Evolutionary conservation across 192 early-diverging fungal genomes (phyloP).

Genomic region (Spinellus fusiger): DNA sequence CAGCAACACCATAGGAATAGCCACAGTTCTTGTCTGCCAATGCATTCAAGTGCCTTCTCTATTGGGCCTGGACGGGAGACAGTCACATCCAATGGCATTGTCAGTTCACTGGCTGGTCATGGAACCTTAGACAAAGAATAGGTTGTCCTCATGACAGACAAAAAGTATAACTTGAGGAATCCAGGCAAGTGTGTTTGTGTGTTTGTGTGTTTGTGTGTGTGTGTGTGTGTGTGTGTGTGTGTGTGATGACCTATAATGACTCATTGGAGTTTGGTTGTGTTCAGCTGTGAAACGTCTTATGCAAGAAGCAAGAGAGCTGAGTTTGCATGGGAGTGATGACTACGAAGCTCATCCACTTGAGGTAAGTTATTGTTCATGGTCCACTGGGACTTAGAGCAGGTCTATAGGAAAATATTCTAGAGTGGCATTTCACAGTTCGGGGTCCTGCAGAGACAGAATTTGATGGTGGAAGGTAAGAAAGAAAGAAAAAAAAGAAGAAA

Average conservation of each 20-base stretch:
- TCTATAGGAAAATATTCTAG: constrained; percentile 91
- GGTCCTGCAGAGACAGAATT: constrained; percentile 86
- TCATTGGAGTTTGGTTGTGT: neutral
- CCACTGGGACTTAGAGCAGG: too few relatives aligned
- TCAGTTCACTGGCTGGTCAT: too few relatives aligned
- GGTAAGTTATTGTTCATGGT: too few relatives aligned
- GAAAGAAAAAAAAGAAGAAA: too few relatives aligned
- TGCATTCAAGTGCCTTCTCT: too few relatives aligned
- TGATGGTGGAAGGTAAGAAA: constrained; percentile 69
- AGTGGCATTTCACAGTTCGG: constrained; percentile 95
- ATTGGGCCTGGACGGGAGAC: too few relatives aligned
- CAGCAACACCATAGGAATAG: neutral
- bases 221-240: too few relatives aligned
- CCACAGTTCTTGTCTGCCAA: too few relatives aligned
- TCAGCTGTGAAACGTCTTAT: constrained; percentile 76
- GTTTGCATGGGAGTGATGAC: constrained; percentile 59
- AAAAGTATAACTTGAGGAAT: constrained; percentile 16
- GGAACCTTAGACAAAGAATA: too few relatives aligned
- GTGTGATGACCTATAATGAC: neutral
- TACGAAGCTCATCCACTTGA: constrained; percentile 71
- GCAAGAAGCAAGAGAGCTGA: constrained; percentile 70
- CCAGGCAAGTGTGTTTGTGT: neutral
- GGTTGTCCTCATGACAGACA: neutral
- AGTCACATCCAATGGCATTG: too few relatives aligned
- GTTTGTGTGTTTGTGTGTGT: too few relatives aligned